Evolutionary conservation across 345 rosid species (phyloP), one percentile per base, ranked within the genome.

Genomic region (Toxicodendron radicans): DNA sequence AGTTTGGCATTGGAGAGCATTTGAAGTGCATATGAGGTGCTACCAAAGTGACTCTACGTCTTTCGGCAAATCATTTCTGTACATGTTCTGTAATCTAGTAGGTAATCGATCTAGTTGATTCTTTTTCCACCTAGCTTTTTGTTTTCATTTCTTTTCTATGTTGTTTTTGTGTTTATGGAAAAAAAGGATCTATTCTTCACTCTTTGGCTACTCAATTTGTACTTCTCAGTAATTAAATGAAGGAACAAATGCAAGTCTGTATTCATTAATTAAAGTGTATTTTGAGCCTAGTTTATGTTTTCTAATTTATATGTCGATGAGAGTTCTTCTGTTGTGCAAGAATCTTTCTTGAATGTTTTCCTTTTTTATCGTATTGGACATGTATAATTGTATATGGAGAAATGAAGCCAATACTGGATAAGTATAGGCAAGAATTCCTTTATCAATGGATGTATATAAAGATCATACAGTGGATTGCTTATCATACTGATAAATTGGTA

Each of bases 391-490:
- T 38, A 7, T 38, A 38, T 38, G 7, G 43, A 38, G 7, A n/a
- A 52, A 33, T 35, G 35, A 73, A 62, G 30, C 52, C 62, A 51
- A 49, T 32, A 30, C 52, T 51, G 54, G 6, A 51, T 2, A 0
- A 43, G 45, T 64, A 64, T 32, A 3, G 18, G 45, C 32, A 23
- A 64, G 24, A 64, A 24, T 12, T 54, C 33, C 49, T 64, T 23
- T 54, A 68, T 58, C 12, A 38, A 59, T 38, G 43, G 35, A 75
- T 68, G 5, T 51, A 12, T 18, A 45, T 13, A 59, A 67, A 59
- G 67, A 33, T 59, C 38, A 70, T 75, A 32, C 62, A 61, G 2
- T 33, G 30, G 46, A 49, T 61, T 49, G 53, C 33, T 20, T 32
- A 46, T 67, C 10, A 62, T 33, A 61, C 0, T 45, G 57, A 12